Base-by-base conservation (phyloP, 2,329 filamentous ascomycete species). In the Aspergillus pseudotamarii region DNA sequence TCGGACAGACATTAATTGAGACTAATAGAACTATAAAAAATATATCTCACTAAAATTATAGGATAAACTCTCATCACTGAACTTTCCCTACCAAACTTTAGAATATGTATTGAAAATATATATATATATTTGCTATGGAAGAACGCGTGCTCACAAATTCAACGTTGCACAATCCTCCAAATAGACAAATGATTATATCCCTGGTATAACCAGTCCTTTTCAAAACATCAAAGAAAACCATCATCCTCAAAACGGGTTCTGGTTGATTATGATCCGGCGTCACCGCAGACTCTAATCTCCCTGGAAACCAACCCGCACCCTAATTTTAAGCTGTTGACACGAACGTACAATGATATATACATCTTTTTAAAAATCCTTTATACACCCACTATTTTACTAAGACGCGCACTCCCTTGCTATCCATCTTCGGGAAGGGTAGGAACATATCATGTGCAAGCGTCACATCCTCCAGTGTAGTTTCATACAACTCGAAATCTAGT, bases 381-480 rank as follows among this genome's bases (percentile, higher is more conserved):
- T 16, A 8, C 2, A 14, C 9, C 3, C 9, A 19, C 46, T 50
- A 54, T 26, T 54, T 36, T 4, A 71, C 54, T 56, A 71, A 36
- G 16, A 69, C 67, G 2, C 68, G 61, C 9, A 70, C 68, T 2
- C 69, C 68, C 45, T 68, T 58, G 32, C 69, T 70, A 23, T 61
- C 64, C 51, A 65, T 64, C 28, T 58, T 63, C 0, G 67, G 61
- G 50, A 61, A 68, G 0, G 69, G 69, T 45, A 69, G 63, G 14
- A 72, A 71, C 46, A 70, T 66, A 34, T 76, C 73, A 54, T 71
- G 66, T 12, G 68, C 71, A 12, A 72, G 55, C 16, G 66, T 64
- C 14, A 77, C 70, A 58, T 78, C 74, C 10, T 72, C 70, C 1
- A 67, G 36, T 4, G 71, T 73, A 10, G 76, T 78, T 34, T 78